A percentile compares a stretch with the other conserved stretches of the same genome.
These are phyloP conservation scores for Albifimbria verrucaria DNA, from an alignment of 2,329 filamentous ascomycete genomes.

Conservation along the genomic window DNA sequence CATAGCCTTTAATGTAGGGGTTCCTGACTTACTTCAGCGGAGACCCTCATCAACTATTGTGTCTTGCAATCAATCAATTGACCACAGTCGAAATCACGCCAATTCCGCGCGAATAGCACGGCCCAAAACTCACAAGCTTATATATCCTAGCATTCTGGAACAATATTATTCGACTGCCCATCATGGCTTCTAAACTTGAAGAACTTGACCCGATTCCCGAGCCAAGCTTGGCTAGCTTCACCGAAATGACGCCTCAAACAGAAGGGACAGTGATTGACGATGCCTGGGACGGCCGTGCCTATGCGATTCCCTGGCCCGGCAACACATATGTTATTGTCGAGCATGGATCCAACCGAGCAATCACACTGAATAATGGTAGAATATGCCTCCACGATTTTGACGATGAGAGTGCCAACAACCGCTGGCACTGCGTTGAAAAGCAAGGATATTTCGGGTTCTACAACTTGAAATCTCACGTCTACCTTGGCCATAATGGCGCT, in stretches of 20 bases:
- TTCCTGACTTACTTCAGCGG: no score
- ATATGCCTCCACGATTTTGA: conserved; percentile 2
- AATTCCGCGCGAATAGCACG: no score
- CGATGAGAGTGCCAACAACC: not conserved
- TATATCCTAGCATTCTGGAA: no score
- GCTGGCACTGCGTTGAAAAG: conserved; percentile 4
- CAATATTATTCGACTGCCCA: no score
- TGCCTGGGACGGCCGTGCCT: not conserved
- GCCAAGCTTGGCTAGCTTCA: not conserved
- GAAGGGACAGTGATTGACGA: not conserved
- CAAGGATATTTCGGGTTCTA: conserved; percentile 2
- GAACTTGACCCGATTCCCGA: not conserved
- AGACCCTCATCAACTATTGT: no score
- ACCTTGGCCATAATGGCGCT: conserved; percentile 2
- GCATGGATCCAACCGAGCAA: conserved; percentile 3
- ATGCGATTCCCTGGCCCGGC: conserved; percentile 13
- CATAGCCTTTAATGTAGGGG: no score
- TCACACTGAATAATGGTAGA: conserved; percentile 6
- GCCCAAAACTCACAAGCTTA: no score
- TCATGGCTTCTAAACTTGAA: no score
- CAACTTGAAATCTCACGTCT: not conserved
- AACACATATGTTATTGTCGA: conserved; percentile 13
- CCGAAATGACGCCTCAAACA: not conserved
- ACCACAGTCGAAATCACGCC: no score
- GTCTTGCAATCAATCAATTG: no score